Conservation (phyloP, 257 asterid species). For the Solanum medicagineum region DNA sequence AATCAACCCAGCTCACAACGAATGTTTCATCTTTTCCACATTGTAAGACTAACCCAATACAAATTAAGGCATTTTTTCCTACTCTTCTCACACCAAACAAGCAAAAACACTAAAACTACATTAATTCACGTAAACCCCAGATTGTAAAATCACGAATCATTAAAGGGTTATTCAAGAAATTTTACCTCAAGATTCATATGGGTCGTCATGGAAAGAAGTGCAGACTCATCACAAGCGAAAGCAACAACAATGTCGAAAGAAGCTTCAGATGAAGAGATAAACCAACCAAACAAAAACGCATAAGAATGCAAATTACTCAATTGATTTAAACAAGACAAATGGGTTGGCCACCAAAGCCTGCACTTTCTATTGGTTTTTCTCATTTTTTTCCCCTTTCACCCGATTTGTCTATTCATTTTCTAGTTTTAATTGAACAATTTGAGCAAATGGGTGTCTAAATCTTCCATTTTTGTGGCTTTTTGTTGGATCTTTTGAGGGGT, state of each 20-base stretch:
- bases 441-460: background rate
- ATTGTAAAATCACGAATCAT: background rate
- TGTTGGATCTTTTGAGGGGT: background rate
- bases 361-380: conserved; percentile 21
- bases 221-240: conserved; percentile 33
- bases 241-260: conserved; percentile 67
- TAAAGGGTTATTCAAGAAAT: background rate
- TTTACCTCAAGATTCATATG: conserved; percentile 42
- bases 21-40: background rate
- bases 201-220: conserved; percentile 14
- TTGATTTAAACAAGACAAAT: conserved; percentile 32
- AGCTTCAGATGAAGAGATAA: conserved; percentile 33
- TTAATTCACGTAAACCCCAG: background rate
- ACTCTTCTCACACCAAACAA: background rate
- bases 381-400: background rate
- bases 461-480: background rate
- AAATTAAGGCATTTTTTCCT: background rate
- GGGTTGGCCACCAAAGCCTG: conserved; percentile 92
- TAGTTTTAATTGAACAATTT: background rate
- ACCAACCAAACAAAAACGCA: conserved; percentile 73
- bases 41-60: background rate
- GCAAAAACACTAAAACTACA: background rate
- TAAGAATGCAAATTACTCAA: conserved; percentile 2
- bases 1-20: background rate
- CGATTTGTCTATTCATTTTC: background rate